Conservation (phyloP, 164 flowering plant genomes). For the Kalanchoe fedtschenkoi region DNA sequence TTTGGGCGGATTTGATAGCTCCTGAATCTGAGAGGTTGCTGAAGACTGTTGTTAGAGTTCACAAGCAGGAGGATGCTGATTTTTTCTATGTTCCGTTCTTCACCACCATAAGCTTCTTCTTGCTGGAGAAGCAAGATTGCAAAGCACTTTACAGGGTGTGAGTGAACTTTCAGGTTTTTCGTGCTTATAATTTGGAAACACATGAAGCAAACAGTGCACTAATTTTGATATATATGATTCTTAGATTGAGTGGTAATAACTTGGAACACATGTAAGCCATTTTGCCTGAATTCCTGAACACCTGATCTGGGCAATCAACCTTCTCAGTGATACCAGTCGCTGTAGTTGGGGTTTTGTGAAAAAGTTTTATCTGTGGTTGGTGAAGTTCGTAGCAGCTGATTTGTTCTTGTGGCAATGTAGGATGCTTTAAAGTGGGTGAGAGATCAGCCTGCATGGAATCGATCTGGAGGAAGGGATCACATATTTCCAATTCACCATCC, state of each 20-base stretch:
- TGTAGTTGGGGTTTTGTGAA: too few species aligned
- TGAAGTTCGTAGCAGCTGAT: slow-evolving; percentile 4
- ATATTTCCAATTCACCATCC: slow-evolving; percentile 98
- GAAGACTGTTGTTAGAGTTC: slow-evolving; percentile 72
- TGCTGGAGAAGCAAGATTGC: slow-evolving; percentile 92
- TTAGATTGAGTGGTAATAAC: too few species aligned
- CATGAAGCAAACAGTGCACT: too few species aligned
- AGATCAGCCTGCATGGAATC: slow-evolving; percentile 98
- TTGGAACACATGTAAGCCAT: too few species aligned
- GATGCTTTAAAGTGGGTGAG: slow-evolving; percentile 96
- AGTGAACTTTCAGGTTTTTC: slow-evolving; percentile 8
- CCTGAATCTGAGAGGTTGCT: slow-evolving; percentile 75
- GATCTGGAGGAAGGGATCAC: slow-evolving; percentile 96
- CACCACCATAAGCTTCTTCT: slow-evolving; percentile 91
- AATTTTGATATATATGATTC: too few species aligned
- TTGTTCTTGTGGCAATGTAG: slow-evolving; percentile 23
- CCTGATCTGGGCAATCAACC: too few species aligned
- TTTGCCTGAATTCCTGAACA: too few species aligned
- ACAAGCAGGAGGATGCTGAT: slow-evolving; percentile 82
- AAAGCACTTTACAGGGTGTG: slow-evolving; percentile 99
- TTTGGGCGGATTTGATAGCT: slow-evolving; percentile 93
- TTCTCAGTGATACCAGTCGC: too few species aligned
- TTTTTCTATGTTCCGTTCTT: slow-evolving; percentile 91
- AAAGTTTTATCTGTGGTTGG: background rate
- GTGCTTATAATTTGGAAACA: background rate